Base-by-base conservation (phyloP, 148 eudicot genomes). In the Fagopyrum esculentum region DNA sequence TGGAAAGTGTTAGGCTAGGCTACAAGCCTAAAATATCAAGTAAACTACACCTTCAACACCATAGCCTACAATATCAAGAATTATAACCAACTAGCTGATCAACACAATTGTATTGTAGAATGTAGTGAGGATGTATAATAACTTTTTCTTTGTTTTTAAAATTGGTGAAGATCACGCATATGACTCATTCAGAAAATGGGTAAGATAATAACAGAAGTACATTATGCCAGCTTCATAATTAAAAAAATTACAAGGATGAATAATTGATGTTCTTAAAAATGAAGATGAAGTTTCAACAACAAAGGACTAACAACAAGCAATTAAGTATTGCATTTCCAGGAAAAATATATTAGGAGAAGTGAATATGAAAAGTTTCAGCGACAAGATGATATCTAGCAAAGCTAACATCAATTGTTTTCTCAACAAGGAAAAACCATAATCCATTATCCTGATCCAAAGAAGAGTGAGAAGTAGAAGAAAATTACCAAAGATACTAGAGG, bases 401-500 rank as follows among this genome's bases (percentile, higher is more conserved):
- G 47, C 45, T 4, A 64, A 63, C 17, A 10, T 45, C 4, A 22
- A 8, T 60, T 60, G 4, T 26, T 57, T 64, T 64, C 69, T 11
- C 2, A 49, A n/a, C 19, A 17, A 56, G 4, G 61, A 2, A 57
- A 17, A 57, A 17, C 17, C 63, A 57, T 6, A 57, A n/a, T 17
- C 22, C 22, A 57, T 6, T 57, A 19, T 3, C 63, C 63, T n/a
- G 10, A 6, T 57, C 63, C 63, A 66, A 13, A 40, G 17, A 66
- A 40, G 19, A 66, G 45, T 66, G 13, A 15, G 2, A 17, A 40
- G 1, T 5, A 52, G 47, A 81, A 35, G 2, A 76, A 75, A 22
- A 15, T 71, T 86, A 93, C 98, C 98, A 92, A 76, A 78, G 91
- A 84, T 19, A 83, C 72, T 63, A 95, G 77, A 44, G 99, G 97